Percentiles rank a stretch among this genome's conserved stretches.
phyloP scores from a whole-genome alignment of 768 basidiomycete species.

The Psilocybe sp. region DNA sequence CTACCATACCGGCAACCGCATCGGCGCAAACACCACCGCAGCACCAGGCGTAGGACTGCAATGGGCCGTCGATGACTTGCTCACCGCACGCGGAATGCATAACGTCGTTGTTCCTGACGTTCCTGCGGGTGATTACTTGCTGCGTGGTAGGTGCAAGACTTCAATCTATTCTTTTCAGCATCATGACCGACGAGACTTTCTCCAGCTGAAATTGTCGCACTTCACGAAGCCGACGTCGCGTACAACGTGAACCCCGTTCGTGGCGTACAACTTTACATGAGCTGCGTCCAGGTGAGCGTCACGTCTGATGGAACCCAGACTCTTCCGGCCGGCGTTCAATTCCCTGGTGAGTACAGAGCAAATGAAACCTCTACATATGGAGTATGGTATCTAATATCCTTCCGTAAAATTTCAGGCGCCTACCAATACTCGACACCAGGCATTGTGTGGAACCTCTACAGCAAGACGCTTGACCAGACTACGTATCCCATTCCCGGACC shows the following conservation, averaged over 20 bases:
- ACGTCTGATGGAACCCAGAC: constrained; percentile 24
- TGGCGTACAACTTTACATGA: constrained; percentile 49
- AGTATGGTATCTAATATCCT: not conserved
- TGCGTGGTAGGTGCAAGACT: constrained; percentile 27
- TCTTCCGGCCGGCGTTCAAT: constrained; percentile 25
- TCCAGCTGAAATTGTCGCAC: constrained; percentile 31
- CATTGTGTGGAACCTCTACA: constrained; percentile 30
- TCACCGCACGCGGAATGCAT: constrained; percentile 28
- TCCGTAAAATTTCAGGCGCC: constrained; percentile 9
- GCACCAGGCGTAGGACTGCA: too few relatives aligned
- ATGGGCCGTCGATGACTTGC: constrained; percentile 32
- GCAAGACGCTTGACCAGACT: constrained; percentile 13
- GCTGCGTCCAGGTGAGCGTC: constrained; percentile 44
- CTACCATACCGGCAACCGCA: constrained; percentile 24
- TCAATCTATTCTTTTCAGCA: not conserved
- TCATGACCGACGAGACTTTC: constrained; percentile 21
- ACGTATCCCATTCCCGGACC: constrained; percentile 29
- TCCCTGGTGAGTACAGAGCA: constrained; percentile 22
- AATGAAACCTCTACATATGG: not conserved
- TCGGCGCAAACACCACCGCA: not conserved
- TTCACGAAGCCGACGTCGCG: constrained; percentile 30
- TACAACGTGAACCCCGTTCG: constrained; percentile 30
- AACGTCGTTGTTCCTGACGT: constrained; percentile 30
- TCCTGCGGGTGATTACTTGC: constrained; percentile 31
- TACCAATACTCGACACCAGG: constrained; percentile 30